A percentile compares a stretch with the other conserved stretches of the same genome.
Conservation (phyloP, 257 asterid genomes). For the Solanum clarkiae region DNA sequence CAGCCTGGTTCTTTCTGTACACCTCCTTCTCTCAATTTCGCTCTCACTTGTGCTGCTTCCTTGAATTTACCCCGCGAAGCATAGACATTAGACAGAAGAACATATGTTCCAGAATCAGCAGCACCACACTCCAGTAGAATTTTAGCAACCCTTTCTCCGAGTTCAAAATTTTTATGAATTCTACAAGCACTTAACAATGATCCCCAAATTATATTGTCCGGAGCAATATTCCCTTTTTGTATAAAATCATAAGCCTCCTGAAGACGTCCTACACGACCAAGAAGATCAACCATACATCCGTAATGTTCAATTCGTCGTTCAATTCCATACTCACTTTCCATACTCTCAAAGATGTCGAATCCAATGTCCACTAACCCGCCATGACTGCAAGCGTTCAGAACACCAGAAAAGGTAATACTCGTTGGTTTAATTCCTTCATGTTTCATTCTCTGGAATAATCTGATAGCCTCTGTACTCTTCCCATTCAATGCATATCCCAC, state of each 20-base stretch:
- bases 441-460: constrained; percentile 23
- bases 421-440: constrained; percentile 27
- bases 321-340: constrained; percentile 16
- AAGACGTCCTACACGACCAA: constrained; percentile 43
- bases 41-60: constrained; percentile 22
- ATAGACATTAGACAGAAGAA: constrained; percentile 32
- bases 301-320: constrained; percentile 40
- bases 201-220: constrained; percentile 42
- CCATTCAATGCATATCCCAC: constrained; percentile 39
- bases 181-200: constrained; percentile 38
- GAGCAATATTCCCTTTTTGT: constrained; percentile 14
- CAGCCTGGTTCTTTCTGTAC: constrained; percentile 45
- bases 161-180: constrained; percentile 22
- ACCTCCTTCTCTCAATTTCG: constrained; percentile 25
- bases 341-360: constrained; percentile 19
- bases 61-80: constrained; percentile 33
- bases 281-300: constrained; percentile 51
- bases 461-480: constrained; percentile 29
- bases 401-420: constrained; percentile 29
- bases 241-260: constrained; percentile 34
- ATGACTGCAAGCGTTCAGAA: constrained; percentile 44
- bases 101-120: constrained; percentile 20
- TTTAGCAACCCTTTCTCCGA: constrained; percentile 28
- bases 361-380: constrained; percentile 37
- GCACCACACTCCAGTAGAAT: constrained; percentile 5